Evolutionary conservation across 768 basidiomycete species (phyloP).

Genomic region (Leccinellum albellum): DNA sequence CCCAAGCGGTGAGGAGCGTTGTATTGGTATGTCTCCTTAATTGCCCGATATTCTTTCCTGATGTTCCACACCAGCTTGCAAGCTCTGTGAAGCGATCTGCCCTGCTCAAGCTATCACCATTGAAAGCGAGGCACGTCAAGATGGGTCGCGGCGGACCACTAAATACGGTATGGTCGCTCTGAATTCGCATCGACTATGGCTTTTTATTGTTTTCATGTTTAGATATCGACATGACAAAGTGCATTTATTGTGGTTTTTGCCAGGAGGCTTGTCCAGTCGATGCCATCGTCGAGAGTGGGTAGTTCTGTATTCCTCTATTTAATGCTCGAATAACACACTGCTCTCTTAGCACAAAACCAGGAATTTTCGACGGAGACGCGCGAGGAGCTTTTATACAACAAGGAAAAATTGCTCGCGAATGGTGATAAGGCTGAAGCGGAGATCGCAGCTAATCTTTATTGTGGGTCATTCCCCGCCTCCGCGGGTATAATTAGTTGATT

Average conservation of each 20-base stretch:
- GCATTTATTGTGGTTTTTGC: slow-evolving; percentile 99
- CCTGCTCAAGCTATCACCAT: slow-evolving; percentile 99
- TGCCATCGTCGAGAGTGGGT: slow-evolving; percentile 97
- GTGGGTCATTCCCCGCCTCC: slow-evolving; percentile 38
- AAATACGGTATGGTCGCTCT: slow-evolving; percentile 71
- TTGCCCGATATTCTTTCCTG: slow-evolving; percentile 1
- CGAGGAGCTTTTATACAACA: slow-evolving; percentile 98
- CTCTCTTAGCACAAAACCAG: slow-evolving; percentile 83
- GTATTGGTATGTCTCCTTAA: slow-evolving; percentile 71
- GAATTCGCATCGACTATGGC: background rate
- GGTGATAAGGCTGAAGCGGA: slow-evolving; percentile 97
- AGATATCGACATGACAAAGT: slow-evolving; percentile 99
- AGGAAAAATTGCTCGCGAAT: slow-evolving; percentile 95
- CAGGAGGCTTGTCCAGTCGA: slow-evolving; percentile 99
- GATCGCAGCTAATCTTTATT: slow-evolving; percentile 89
- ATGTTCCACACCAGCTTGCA: slow-evolving; percentile 66
- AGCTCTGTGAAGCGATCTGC: slow-evolving; percentile 98
- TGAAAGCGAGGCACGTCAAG: slow-evolving; percentile 92
- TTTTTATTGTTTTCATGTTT: background rate
- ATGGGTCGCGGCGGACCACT: slow-evolving; percentile 94
- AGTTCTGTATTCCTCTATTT: slow-evolving; percentile 8
- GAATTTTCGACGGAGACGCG: slow-evolving; percentile 97
- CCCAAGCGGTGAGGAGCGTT: slow-evolving; percentile 96
- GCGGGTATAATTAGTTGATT: slow-evolving; percentile 15
- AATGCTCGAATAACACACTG: background rate